Base-by-base conservation (phyloP, 2,329 filamentous ascomycete species). In the Sarocladium oryzae region DNA sequence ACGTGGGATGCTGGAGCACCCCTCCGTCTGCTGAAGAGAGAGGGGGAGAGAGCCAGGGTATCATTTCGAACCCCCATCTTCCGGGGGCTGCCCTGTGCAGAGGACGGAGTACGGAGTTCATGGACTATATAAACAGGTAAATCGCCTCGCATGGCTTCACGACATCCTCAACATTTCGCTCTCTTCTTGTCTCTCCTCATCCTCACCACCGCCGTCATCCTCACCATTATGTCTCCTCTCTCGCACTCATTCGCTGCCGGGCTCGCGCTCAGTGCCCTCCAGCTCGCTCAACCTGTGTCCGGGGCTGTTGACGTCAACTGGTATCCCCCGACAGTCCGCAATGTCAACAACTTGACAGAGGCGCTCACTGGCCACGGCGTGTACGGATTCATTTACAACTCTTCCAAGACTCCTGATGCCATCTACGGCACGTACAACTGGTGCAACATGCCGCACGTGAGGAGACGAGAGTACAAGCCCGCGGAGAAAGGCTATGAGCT, bases 371-470 rank as follows among this genome's bases (percentile, higher is more conserved):
- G 76, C 7, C 69, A 74, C 2, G 88, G 85, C 1, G 76, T 83
- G 0, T 84, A 89, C 63, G 87, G 85, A 2, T 91, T 89, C 63
- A 75, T 88, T 16, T 93, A 84, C 68, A 82, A 89, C 60, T 76
- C 77, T 30, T 88, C 85, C 1, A 57, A 69, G 1, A 78, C 79
- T 0, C 79, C 86, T 0, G 68, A 74, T 51, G 61, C 66, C 1
- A 58, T 71, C 33, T 85, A 87, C 66, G 80, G 81, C 5, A 75
- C 70, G 1, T 91, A 91, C 67, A 89, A 92, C 65, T 92, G 77
- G 76, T 93, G 88, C 67, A 91, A 93, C 61, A 93, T 93, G 87
- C 88, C 89, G 1, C 89, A 92, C 68, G 85, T 88, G n/a, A 77
- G 87, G 28, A 69, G 65, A 20, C 66, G 67, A 13, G 85, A 88